Evolutionary conservation across 768 basidiomycete species (phyloP).

Genomic region (Termitomyces sp.): DNA sequence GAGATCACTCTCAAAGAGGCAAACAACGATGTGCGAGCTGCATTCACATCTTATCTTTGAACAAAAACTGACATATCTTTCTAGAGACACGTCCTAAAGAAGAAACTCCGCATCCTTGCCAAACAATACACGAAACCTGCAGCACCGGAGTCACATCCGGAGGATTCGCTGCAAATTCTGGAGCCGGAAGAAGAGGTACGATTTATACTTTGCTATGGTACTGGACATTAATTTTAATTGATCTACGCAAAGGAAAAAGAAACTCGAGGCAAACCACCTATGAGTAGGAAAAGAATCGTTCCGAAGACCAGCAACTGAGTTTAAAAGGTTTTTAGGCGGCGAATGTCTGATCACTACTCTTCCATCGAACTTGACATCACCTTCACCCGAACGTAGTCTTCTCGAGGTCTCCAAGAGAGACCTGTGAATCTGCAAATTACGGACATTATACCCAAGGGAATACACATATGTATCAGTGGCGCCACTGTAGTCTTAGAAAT

Average conservation of each 20-base stretch:
- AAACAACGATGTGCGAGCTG: constrained; percentile 4
- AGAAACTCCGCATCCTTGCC: constrained; percentile 8
- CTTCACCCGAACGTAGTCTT: not conserved
- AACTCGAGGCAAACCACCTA: not conserved
- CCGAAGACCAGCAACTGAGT: not conserved
- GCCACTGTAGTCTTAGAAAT: not conserved
- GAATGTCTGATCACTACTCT: not conserved
- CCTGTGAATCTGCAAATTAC: not conserved
- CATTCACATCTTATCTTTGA: not conserved
- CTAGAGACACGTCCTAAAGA: constrained; percentile 8
- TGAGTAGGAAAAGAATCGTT: not conserved
- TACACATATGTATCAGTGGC: not conserved
- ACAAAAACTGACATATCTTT: not conserved
- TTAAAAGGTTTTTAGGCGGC: not conserved
- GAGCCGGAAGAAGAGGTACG: constrained; percentile 1
- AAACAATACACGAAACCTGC: constrained; percentile 4
- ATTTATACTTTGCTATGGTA: not conserved
- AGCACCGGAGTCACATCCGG: constrained; percentile 1
- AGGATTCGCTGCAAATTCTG: constrained; percentile 13
- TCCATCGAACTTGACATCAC: not conserved
- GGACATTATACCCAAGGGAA: not conserved
- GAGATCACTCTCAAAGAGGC: constrained; percentile 1
- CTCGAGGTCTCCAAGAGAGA: not conserved
- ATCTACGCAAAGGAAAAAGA: not conserved
- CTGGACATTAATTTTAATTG: not conserved